Evolutionary conservation across 768 basidiomycete species (phyloP).

Genomic region (Solioccasus polychromus): DNA sequence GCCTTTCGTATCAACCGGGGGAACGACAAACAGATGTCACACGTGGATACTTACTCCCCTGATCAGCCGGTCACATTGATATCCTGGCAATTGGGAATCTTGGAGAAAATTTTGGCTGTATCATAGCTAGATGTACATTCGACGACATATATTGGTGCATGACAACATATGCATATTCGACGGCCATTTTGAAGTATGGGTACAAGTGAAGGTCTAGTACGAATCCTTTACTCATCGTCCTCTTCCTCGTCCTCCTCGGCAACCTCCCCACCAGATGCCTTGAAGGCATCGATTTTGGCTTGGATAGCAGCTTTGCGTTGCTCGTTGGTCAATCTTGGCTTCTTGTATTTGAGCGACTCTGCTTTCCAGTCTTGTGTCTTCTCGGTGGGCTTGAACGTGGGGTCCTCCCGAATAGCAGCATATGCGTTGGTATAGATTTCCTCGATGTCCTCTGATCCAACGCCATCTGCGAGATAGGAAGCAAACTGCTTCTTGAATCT

Average conservation of each 20-base stretch:
- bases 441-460: slow-evolving; percentile 96
- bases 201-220: neutral
- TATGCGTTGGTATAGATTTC: slow-evolving; percentile 93
- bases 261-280: slow-evolving; percentile 51
- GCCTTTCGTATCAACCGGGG: slow-evolving; percentile 50
- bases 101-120: slow-evolving; percentile 37
- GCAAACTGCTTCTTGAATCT: slow-evolving; percentile 99
- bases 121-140: slow-evolving; percentile 12
- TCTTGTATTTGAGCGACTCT: slow-evolving; percentile 72
- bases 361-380: slow-evolving; percentile 92
- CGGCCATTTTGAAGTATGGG: slow-evolving; percentile 12
- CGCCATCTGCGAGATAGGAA: slow-evolving; percentile 89
- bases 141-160: slow-evolving; percentile 13
- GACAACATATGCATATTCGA: slow-evolving; percentile 18
- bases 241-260: slow-evolving; percentile 39
- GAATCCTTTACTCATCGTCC: slow-evolving; percentile 53
- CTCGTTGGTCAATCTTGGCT: slow-evolving; percentile 64
- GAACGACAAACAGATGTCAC: slow-evolving; percentile 38
- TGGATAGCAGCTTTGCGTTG: slow-evolving; percentile 81
- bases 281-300: slow-evolving; percentile 88
- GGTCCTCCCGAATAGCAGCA: slow-evolving; percentile 94
- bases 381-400: slow-evolving; percentile 83
- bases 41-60: slow-evolving; percentile 41
- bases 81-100: slow-evolving; percentile 52
- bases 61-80: slow-evolving; percentile 39